phyloP scores from a whole-genome alignment of 441 rosid genomes.

The Breynia disticha region DNA sequence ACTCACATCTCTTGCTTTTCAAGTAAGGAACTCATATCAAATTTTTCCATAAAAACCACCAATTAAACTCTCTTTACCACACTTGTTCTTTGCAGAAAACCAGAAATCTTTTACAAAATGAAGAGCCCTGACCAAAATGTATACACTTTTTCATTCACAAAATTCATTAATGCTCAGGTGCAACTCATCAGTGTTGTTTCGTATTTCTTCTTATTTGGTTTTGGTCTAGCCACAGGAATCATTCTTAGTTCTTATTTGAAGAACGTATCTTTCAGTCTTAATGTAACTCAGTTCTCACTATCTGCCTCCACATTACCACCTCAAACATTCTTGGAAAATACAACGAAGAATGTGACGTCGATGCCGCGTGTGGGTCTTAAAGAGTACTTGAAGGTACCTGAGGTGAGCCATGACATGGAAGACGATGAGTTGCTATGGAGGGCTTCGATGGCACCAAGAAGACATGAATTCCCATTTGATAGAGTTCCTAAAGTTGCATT shows the following conservation, averaged over 20 bases:
- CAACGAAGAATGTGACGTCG: slow-evolving; percentile 1
- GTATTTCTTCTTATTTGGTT: slow-evolving; percentile 38
- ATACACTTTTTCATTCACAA: slow-evolving; percentile 13
- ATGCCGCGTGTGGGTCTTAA: slow-evolving; percentile 23
- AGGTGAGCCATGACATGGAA: slow-evolving; percentile 47
- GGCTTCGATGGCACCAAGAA: slow-evolving; percentile 56
- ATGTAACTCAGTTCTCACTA: slow-evolving; percentile 27
- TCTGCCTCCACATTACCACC: slow-evolving; percentile 10
- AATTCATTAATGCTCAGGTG: slow-evolving; percentile 33
- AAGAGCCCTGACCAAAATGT: slow-evolving; percentile 27
- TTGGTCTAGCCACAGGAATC: slow-evolving; percentile 52
- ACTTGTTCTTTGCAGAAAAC: not conserved
- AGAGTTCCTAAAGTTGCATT: slow-evolving; percentile 70
- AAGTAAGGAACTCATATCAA: slow-evolving; percentile 21
- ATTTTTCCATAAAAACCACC: slow-evolving; percentile 5
- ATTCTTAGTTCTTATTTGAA: slow-evolving; percentile 43
- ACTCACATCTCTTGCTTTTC: slow-evolving; percentile 21
- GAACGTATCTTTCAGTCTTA: slow-evolving; percentile 32
- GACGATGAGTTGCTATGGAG: slow-evolving; percentile 80
- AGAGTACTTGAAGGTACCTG: slow-evolving; percentile 35
- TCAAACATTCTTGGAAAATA: not conserved
- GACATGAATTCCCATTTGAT: slow-evolving; percentile 34
- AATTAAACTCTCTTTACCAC: not conserved
- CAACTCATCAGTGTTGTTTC: slow-evolving; percentile 40
- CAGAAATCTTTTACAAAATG: not conserved